Evolutionary conservation across 2,329 filamentous ascomycete species (phyloP), one percentile per base, ranked within the genome.

Genomic region (Chaetomiaceae sp.): DNA sequence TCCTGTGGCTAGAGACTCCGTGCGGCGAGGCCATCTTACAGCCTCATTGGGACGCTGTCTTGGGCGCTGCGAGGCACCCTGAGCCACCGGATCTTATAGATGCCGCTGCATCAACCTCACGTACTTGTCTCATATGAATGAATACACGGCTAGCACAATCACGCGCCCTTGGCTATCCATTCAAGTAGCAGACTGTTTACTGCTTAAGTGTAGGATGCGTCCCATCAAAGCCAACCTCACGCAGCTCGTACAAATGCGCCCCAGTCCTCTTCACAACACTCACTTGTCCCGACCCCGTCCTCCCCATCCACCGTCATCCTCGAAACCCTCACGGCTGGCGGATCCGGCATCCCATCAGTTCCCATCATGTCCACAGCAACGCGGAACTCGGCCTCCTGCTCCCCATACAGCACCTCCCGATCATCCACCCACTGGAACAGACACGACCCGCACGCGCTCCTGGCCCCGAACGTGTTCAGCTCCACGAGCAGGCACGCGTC

Each of bases 401-500:
- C 43, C 2, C 66, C 65, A 50, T 71, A 69, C 32, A 73, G 47
- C 6, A 62, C 40, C 4, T 56, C 54, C 3, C 58, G 57, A 54
- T 73, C 66, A 8, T 52, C 58, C 0, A 69, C 53, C 70, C 69
- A 74, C 12, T 73, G 65, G 49, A 71, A 75, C 20, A 74, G 54
- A 51, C 68, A 73, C 20, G 65, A 67, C 7, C 71, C 69, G 57
- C 69, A 72, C 3, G 62, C 64, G 18, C 66, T 69, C 50, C 66
- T 60, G 2, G 62, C 64, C 0, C 71, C 70, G 53, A 73, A 74
- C 1, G 62, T 63, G 45, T 73, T 73, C 29, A 73, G 56, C 54
- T 74, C 68, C 12, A 74, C 61, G n/a, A 73, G 54, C 56, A 63
- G 52, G 30, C 54, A 43, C 0, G 52, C 48, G 2, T 52, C 46